Base-by-base conservation (phyloP, 2,329 filamentous ascomycete species). In the Pestalotiopsis sp. region DNA sequence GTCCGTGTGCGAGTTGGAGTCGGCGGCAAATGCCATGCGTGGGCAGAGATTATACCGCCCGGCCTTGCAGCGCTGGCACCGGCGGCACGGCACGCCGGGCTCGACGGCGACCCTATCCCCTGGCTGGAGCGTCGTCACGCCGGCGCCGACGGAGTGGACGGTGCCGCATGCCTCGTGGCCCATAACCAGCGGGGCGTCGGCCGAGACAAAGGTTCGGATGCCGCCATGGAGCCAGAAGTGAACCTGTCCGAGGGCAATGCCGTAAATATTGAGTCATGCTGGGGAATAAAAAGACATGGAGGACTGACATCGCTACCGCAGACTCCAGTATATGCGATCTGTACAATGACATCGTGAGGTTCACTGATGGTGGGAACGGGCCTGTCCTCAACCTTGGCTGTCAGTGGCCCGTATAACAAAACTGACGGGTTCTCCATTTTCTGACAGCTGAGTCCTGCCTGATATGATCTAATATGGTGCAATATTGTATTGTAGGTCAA, bases 31-130 rank as follows among this genome's bases (percentile, higher is more conserved):
- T 25, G 83, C 84, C 94, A 98, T 97, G 67, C 92, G 87, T 4
- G 89, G 87, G 81, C 95, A 98, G 23, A 98, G 89, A 80, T 98
- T 97, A 85, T 98, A 98, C 75, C 90, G 88, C 68, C 95, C 95
- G 59, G 88, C 85, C 73, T 94, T 92, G 85, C 95, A 98, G 73
- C 89, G 85, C 65, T 83, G 80, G 84, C 95, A 98, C 72, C 89
- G 87, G 41, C 92, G 90, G 83, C 95, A 98, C 1, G 94, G 93
- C 65, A 93, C 88, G 65, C 95, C 95, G 14, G 97, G 95, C 85
- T 98, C 95, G 56, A 98, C 84, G 17, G 95, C 94, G 20, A 98
- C 92, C 74, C 93, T 91, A 82, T 98, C 95, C 68, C 95, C 95
- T 12, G 86, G 78, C 73, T 88, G 83, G 72, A 97, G 88, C 45